Percentiles rank a stretch among this genome's conserved stretches.
These are phyloP conservation scores for Brasilioporus rufonigricans DNA, from an alignment of 768 basidiomycete genomes.

Conservation along the genomic window DNA sequence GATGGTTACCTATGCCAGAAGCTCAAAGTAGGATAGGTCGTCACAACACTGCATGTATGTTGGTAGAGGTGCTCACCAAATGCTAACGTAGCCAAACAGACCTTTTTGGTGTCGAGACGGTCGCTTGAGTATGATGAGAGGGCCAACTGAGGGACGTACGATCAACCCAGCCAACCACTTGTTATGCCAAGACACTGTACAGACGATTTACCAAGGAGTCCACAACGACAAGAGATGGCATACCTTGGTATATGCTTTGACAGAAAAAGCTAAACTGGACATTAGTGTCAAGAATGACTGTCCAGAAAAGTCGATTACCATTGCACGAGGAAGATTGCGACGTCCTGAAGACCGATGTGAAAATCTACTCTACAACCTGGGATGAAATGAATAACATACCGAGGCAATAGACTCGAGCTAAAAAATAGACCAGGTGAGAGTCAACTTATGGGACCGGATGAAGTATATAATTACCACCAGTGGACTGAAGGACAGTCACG, in stretches of 20 bases:
- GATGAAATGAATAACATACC: neutral
- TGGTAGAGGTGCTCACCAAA: slow-evolving; percentile 4
- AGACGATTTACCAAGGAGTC: neutral
- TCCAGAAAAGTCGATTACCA: neutral
- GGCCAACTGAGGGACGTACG: neutral
- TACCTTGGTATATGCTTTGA: slow-evolving; percentile 10
- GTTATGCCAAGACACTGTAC: slow-evolving; percentile 9
- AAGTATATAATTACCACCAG: slow-evolving; percentile 9
- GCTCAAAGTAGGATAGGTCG: neutral
- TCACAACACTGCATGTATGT: neutral
- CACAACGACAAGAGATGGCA: neutral
- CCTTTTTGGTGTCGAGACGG: neutral
- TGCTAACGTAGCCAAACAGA: neutral
- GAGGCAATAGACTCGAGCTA: slow-evolving; percentile 17
- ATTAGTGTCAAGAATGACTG: neutral
- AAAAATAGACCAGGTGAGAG: neutral
- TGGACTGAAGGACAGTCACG: neutral
- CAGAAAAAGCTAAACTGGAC: slow-evolving; percentile 9
- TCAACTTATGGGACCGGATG: neutral
- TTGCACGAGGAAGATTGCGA: slow-evolving; percentile 13
- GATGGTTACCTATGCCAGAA: slow-evolving; percentile 7
- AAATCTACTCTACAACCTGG: neutral
- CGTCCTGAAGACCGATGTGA: neutral
- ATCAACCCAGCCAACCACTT: slow-evolving; percentile 5
- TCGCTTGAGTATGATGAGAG: neutral